phyloP scores from a whole-genome alignment of 2,329 filamentous ascomycete genomes.

The Fusarium decemcellulare region DNA sequence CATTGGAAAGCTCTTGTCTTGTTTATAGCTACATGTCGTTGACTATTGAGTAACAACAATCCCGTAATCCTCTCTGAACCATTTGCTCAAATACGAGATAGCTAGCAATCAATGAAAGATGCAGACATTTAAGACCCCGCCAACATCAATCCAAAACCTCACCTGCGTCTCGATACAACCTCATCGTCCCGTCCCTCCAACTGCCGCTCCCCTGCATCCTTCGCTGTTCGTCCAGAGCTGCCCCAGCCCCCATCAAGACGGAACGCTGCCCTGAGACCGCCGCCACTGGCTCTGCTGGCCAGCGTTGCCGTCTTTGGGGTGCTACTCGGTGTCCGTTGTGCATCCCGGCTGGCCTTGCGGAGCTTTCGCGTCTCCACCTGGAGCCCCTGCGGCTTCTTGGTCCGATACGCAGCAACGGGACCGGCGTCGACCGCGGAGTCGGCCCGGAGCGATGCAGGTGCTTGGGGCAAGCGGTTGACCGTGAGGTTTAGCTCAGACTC shows the following conservation, averaged over 20 bases:
- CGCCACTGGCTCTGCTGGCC: slow-evolving; percentile 19
- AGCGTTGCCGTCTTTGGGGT: slow-evolving; percentile 13
- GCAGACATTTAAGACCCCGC: slow-evolving; percentile 5
- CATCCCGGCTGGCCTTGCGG: slow-evolving; percentile 41
- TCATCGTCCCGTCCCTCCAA: slow-evolving; percentile 27
- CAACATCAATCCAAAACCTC: slow-evolving; percentile 12
- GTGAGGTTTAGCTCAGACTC: slow-evolving; percentile 34
- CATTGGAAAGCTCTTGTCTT: neutral
- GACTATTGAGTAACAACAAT: slow-evolving; percentile 2
- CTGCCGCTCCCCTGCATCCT: slow-evolving; percentile 14
- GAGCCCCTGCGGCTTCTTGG: slow-evolving; percentile 45
- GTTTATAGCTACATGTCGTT: slow-evolving; percentile 10
- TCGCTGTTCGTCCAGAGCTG: slow-evolving; percentile 19
- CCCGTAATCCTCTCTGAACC: slow-evolving; percentile 4
- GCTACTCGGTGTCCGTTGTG: slow-evolving; percentile 28
- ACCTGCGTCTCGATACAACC: slow-evolving; percentile 29
- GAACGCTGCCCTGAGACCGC: slow-evolving; percentile 32
- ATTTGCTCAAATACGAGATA: slow-evolving; percentile 9
- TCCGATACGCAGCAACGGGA: slow-evolving; percentile 33
- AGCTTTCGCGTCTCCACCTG: slow-evolving; percentile 43
- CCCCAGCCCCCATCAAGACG: slow-evolving; percentile 31
- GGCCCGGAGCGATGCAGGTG: slow-evolving; percentile 13
- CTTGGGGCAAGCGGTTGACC: slow-evolving; percentile 21
- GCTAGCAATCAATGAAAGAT: slow-evolving; percentile 11
- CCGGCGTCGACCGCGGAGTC: slow-evolving; percentile 14